Evolutionary conservation across 2,329 filamentous ascomycete genomes (phyloP).

Genomic region (Arachnopeziza araneosa): DNA sequence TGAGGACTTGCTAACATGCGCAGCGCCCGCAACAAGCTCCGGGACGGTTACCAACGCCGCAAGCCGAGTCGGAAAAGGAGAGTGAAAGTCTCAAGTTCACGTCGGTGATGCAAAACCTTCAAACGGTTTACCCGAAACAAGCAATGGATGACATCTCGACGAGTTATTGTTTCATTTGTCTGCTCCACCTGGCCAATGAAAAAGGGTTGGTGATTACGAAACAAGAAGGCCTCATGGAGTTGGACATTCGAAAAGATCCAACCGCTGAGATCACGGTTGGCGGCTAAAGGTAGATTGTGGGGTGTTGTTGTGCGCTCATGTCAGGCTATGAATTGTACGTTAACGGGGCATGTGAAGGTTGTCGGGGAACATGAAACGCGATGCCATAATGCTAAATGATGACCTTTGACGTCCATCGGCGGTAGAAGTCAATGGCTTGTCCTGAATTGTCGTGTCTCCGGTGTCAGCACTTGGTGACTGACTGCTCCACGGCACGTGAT

Average conservation of each 20-base stretch:
- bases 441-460: no score
- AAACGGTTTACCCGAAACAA: constrained; percentile 77
- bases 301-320: neutral
- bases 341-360: neutral
- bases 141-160: constrained; percentile 94
- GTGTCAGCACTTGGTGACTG: no score
- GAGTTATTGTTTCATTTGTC: constrained; percentile 82
- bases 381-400: neutral
- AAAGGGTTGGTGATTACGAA: constrained; percentile 61
- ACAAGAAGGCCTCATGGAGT: constrained; percentile 46
- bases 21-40: constrained; percentile 22
- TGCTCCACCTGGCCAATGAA: constrained; percentile 71
- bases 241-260: constrained; percentile 58
- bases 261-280: constrained; percentile 48
- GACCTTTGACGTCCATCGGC: no score
- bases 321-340: neutral
- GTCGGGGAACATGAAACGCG: neutral
- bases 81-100: constrained; percentile 72
- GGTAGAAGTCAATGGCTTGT: no score
- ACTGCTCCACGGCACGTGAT: no score
- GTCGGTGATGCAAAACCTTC: constrained; percentile 81
- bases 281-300: constrained; percentile 10
- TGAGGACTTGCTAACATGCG: constrained; percentile 10
- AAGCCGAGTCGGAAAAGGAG: constrained; percentile 31
- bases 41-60: constrained; percentile 32